Evolutionary conservation across 306 rosid species (phyloP).

Genomic region (Fragaria ananassa): DNA sequence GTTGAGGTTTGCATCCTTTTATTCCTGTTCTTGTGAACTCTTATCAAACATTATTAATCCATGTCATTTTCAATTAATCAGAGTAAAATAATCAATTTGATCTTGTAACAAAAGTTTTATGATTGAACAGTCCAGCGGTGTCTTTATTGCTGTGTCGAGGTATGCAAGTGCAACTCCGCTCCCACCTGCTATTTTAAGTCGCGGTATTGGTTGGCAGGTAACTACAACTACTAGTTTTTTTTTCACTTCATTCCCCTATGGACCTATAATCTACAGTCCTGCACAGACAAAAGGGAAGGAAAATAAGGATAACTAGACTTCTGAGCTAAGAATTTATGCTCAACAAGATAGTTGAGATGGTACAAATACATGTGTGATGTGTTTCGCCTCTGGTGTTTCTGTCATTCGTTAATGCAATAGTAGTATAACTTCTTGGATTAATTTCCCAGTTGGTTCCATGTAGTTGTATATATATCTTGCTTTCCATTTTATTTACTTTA

Average conservation of each 20-base stretch:
- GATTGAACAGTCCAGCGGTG: conserved; percentile 77
- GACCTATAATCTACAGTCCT: background rate
- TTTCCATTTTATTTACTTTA: conserved; percentile 5
- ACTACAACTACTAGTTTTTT: background rate
- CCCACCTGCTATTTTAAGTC: conserved; percentile 91
- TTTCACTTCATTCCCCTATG: background rate
- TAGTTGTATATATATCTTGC: background rate
- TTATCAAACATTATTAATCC: background rate
- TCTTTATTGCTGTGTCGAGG: conserved; percentile 79
- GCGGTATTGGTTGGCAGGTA: conserved; percentile 99
- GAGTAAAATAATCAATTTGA: too few relatives aligned
- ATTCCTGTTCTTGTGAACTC: background rate
- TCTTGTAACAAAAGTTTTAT: background rate
- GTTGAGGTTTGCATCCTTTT: conserved; percentile 60
- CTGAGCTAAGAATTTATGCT: background rate
- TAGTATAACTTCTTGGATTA: background rate
- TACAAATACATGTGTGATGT: background rate
- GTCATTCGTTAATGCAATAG: background rate
- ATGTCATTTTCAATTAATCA: background rate
- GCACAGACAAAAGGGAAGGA: background rate
- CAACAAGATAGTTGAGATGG: background rate
- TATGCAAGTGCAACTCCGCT: conserved; percentile 91
- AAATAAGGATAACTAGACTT: background rate
- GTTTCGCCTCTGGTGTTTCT: background rate
- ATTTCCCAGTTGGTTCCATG: background rate